These are phyloP conservation scores for Gastrolobium bilobum DNA, from an alignment of 306 rosid species.

Conservation along the genomic window DNA sequence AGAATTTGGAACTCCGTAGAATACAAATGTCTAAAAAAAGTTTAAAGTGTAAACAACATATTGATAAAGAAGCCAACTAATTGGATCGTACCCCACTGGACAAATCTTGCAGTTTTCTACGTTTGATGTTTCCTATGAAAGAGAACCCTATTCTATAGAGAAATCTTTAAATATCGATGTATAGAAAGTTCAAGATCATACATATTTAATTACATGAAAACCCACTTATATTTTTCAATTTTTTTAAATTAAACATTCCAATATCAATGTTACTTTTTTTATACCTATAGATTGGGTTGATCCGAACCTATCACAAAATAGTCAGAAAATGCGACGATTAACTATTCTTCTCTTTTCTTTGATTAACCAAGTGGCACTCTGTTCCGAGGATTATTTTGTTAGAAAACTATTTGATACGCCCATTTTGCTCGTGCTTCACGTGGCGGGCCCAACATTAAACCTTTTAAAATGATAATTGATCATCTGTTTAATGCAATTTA, in stretches of 20 bases:
- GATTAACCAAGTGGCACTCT: constrained; percentile 26
- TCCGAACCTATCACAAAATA: not conserved
- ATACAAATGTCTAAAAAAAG: no score
- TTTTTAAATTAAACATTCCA: not conserved
- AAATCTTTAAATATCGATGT: not conserved
- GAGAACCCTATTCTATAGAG: not conserved
- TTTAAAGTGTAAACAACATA: no score
- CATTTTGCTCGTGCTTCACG: constrained; percentile 24
- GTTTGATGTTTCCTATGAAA: constrained; percentile 54
- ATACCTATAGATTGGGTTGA: not conserved
- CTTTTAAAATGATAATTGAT: not conserved
- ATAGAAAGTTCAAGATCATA: not conserved
- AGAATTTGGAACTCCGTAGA: no score
- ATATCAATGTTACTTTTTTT: not conserved
- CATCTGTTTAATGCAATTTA: not conserved
- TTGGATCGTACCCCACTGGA: constrained; percentile 8
- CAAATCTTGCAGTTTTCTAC: constrained; percentile 47
- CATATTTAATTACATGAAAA: not conserved
- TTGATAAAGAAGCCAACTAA: not conserved
- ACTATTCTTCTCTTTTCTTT: not conserved
- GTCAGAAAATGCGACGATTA: constrained; percentile 53
- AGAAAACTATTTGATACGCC: not conserved
- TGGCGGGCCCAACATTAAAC: not conserved
- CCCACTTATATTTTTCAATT: not conserved
- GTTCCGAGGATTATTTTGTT: constrained; percentile 31